phyloP scores from a whole-genome alignment of 225 moss, liverwort and hornwort genomes.

The Thuidium tamariscinum region DNA sequence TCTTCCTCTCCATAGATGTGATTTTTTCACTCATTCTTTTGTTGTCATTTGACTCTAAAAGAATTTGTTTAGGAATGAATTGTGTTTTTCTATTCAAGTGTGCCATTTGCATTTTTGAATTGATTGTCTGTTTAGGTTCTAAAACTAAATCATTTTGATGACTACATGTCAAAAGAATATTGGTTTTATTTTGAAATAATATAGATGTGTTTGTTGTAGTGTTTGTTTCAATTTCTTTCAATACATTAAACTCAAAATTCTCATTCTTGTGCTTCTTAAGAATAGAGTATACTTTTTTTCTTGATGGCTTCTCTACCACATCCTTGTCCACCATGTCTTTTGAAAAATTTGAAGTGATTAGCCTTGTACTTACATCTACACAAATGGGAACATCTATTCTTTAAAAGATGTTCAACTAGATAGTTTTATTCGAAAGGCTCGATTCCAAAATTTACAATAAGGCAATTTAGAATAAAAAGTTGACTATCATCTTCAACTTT shows the following conservation, averaged over 20 bases:
- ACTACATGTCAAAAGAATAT: not conserved
- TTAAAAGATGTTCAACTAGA: not conserved
- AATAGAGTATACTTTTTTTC: not conserved
- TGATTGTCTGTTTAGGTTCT: no score
- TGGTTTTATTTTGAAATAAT: not conserved
- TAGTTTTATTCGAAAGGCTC: not conserved
- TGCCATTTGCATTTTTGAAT: not conserved
- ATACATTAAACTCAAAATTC: not conserved
- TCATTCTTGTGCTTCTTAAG: not conserved
- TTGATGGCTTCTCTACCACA: not conserved
- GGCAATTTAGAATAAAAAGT: not conserved
- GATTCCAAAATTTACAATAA: not conserved
- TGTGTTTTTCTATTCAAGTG: not conserved
- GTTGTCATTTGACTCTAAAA: not conserved
- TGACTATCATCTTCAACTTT: not conserved
- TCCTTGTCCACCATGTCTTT: not conserved
- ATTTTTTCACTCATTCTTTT: not conserved
- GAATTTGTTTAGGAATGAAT: not conserved
- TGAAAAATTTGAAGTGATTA: not conserved
- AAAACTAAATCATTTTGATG: not conserved
- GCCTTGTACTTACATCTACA: not conserved
- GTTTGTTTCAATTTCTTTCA: not conserved
- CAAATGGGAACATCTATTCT: not conserved
- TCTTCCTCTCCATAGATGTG: not conserved
- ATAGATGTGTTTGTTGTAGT: not conserved